Evolutionary conservation across 2,329 filamentous ascomycete genomes (phyloP).

Genomic region (Aspergillus proliferans): DNA sequence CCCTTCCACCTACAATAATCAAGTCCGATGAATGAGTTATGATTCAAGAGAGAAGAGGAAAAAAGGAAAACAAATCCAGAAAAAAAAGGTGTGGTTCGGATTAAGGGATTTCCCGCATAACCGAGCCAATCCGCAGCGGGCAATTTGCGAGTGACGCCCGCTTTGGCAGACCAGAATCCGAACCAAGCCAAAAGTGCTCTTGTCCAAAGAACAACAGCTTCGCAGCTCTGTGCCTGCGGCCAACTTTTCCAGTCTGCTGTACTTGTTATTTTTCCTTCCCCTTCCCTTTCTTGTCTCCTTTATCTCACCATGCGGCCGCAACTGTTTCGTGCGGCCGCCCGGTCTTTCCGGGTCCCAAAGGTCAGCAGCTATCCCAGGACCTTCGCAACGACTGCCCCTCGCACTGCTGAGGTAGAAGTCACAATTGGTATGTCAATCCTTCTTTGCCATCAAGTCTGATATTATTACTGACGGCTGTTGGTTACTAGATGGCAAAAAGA

Average conservation of each 20-base stretch:
- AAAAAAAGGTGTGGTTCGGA: conserved; percentile 21
- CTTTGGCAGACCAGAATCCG: conserved; percentile 28
- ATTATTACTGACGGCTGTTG: conserved; percentile 36
- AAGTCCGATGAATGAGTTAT: conserved; percentile 53
- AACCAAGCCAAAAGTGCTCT: conserved; percentile 24
- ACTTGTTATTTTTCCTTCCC: conserved; percentile 8
- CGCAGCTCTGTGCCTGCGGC: conserved; percentile 19
- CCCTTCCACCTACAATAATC: conserved; percentile 59
- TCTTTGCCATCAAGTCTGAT: conserved; percentile 47
- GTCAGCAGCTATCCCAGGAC: conserved; percentile 58
- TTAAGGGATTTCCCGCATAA: conserved; percentile 20
- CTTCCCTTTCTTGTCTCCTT: conserved; percentile 8
- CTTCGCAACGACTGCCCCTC: conserved; percentile 73
- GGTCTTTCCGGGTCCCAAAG: conserved; percentile 47
- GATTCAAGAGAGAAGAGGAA: conserved; percentile 34
- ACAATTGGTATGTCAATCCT: conserved; percentile 66
- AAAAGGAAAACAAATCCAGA: conserved; percentile 10
- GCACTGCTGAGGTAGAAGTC: conserved; percentile 89
- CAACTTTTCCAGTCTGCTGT: conserved; percentile 12
- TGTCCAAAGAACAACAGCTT: conserved; percentile 13
- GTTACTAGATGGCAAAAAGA: conserved; percentile 82
- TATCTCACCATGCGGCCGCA: conserved; percentile 56
- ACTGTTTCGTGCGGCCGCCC: conserved; percentile 56
- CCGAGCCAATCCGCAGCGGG: conserved; percentile 33
- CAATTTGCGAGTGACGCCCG: conserved; percentile 33